Percentiles rank a stretch among this genome's conserved stretches.
Conservation (phyloP, 2,329 filamentous ascomycete species). For the Fusarium gaditjirri region DNA sequence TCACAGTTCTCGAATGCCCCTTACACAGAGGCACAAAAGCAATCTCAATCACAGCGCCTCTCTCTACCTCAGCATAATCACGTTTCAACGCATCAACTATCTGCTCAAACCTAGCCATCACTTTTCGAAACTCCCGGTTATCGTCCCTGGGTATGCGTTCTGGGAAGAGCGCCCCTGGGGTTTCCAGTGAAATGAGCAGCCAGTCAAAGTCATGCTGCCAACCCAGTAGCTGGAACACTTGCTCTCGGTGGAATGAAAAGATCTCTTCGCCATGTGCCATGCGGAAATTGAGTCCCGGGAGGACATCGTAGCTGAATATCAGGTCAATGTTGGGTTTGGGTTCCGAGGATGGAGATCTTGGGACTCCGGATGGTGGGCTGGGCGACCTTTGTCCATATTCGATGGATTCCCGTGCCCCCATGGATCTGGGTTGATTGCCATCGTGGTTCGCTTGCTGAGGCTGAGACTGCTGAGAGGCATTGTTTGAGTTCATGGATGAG, state of each 20-base stretch:
- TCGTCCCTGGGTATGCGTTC: slow-evolving; percentile 1
- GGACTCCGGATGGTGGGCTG: accelerated
- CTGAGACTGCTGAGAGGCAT: not conserved
- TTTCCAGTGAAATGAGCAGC: not conserved
- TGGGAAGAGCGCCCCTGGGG: not conserved
- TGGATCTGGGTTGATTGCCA: no score
- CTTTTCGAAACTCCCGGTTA: not conserved
- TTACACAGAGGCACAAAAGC: not conserved
- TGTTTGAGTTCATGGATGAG: not conserved
- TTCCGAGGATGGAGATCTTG: not conserved
- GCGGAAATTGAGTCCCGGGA: not conserved
- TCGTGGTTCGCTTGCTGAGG: no score
- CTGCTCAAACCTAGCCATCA: slow-evolving; percentile 4
- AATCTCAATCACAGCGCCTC: slow-evolving; percentile 7
- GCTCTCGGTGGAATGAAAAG: not conserved
- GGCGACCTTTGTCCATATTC: not conserved
- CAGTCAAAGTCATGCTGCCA: not conserved
- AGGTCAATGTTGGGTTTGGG: not conserved
- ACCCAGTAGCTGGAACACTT: not conserved
- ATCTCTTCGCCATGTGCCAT: not conserved
- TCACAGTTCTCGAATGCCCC: not conserved
- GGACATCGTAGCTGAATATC: slow-evolving; percentile 1
- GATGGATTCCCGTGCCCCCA: not conserved
- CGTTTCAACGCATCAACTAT: not conserved
- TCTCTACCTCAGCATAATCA: not conserved